Base-by-base conservation (phyloP, 2,329 filamentous ascomycete species). In the Pseudogymnoascus sp. region DNA sequence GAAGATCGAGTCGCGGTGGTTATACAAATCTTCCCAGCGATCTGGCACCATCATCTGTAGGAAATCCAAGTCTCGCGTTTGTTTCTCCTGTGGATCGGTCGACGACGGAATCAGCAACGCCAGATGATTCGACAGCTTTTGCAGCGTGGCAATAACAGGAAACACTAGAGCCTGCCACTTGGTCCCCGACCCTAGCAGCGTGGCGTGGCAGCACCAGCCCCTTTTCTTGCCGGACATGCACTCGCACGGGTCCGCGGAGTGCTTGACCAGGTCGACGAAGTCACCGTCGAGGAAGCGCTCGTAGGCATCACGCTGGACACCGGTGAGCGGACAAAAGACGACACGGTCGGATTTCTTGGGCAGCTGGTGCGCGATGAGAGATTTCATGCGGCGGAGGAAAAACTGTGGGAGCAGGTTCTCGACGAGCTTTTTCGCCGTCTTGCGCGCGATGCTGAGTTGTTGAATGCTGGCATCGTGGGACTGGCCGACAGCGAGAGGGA, bases 261-360 rank as follows among this genome's bases (percentile, higher is more conserved):
- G 78, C 55, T 86, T 87, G 66, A 99, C 87, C 52, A 84, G 80
- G 1, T 84, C 77, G 2, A 94, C 83, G 6, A 89, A 81, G 2
- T 88, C 83, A 64, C 89, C 89, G 12, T 85, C 82, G n/a, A 96
- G 77, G 62, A 94, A 89, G 38, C 87, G 89, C 68, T 91, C 83
- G 72, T 99, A 99, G 0, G 92, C 93, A 33, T 87, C 82, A 11
- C 84, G 82, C 74, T 99, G 94, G 0, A 87, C 83, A 4, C 88
- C 83, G 0, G 92, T 96, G 19, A 99, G 80, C 1, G 92, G 92
- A 68, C 94, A 99, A 72, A 99, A 99, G 4, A 97, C 91, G 0
- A 97, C 92, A 62, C 88, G 86, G 72, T 99, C 94, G 35, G 85
- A 92, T 80, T 99, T 99, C 75, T 92, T 96, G 0, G 94, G 94